Evolutionary conservation across 495 filamentous ascomycete genomes (phyloP).

Genomic region (Peziza echinospora): DNA sequence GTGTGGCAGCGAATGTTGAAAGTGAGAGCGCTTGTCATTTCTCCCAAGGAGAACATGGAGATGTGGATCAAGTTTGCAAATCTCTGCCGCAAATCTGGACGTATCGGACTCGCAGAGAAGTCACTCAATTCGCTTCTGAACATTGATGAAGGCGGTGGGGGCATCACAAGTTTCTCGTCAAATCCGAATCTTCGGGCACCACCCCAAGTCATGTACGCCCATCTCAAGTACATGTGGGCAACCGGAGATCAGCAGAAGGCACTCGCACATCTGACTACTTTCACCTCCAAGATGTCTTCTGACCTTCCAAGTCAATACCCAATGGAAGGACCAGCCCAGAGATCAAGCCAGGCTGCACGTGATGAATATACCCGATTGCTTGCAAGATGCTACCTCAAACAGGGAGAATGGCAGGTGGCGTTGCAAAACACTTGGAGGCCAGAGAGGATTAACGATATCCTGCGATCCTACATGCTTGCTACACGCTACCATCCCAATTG

Average conservation of each 20-base stretch:
- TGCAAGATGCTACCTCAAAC: slow-evolving; percentile 82
- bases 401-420: slow-evolving; percentile 83
- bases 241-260: slow-evolving; percentile 47
- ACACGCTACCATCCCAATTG: slow-evolving; percentile 80
- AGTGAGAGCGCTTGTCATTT: slow-evolving; percentile 75
- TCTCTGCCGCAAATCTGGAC: slow-evolving; percentile 82
- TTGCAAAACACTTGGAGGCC: slow-evolving; percentile 23
- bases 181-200: slow-evolving; percentile 25
- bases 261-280: slow-evolving; percentile 55
- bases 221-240: slow-evolving; percentile 89
- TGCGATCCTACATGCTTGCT: slow-evolving; percentile 69
- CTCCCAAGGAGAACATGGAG: slow-evolving; percentile 75
- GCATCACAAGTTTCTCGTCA: slow-evolving; percentile 26
- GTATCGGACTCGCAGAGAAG: slow-evolving; percentile 90
- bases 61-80: slow-evolving; percentile 99
- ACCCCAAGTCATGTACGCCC: slow-evolving; percentile 70
- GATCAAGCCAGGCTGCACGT: slow-evolving; percentile 12
- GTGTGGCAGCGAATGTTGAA: slow-evolving; percentile 98
- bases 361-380: slow-evolving; percentile 53
- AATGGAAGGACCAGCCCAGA: slow-evolving; percentile 20
- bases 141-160: slow-evolving; percentile 35
- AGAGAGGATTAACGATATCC: slow-evolving; percentile 37
- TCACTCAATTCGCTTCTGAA: slow-evolving; percentile 60
- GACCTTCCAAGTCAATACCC: slow-evolving; percentile 32
- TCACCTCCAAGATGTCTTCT: slow-evolving; percentile 56